Evolutionary conservation across 2,329 filamentous ascomycete genomes (phyloP), one percentile per base, ranked within the genome.

Genomic region (Clonostachys byssicola): DNA sequence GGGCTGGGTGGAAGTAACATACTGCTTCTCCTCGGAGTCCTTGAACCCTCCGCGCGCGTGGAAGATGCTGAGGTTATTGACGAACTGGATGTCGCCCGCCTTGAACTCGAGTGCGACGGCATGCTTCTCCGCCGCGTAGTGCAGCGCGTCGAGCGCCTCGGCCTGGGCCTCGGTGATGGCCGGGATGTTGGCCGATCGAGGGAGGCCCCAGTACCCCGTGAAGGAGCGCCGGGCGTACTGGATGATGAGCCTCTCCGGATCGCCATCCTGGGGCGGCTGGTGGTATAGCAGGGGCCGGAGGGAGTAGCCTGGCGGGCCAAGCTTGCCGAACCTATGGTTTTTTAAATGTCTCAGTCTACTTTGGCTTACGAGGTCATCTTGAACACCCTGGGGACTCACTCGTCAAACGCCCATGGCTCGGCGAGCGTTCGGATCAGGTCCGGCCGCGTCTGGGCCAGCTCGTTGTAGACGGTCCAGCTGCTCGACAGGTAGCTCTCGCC

Each of bases 211-310:
- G 55, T 78, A 85, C 3, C 83, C 68, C 45, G 80, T 81, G 52
- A 85, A 84, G 23, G 65, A 67, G 2, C 81, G 72, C 4, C 82
- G 74, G 0, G 76, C 78, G 52, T 85, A 86, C 51, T 85, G 80
- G 33, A 86, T 72, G 7, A 80, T 62, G 2, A 85, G 60, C 2
- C 79, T 71, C 54, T 85, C 75, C 0, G 79, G 76, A 0, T 60
- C 56, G 1, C 58, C 60, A 1, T 53, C 61, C 0, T 68, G 75
- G 10, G 71, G 68, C 0, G 76, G 72, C 43, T 81, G 75, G 55
- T 81, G 72, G 59, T 80, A 77, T 5, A 85, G 59, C 5, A 85
- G 64, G 2, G 82, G 79, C 0, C 78, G 68, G 12, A 65, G 59
- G 41, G 58, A 68, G 55, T 72, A 81, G 13, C 70, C 48, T 34